phyloP scores from a whole-genome alignment of 208 protist species.

The Trypanosoma cruzi region DNA sequence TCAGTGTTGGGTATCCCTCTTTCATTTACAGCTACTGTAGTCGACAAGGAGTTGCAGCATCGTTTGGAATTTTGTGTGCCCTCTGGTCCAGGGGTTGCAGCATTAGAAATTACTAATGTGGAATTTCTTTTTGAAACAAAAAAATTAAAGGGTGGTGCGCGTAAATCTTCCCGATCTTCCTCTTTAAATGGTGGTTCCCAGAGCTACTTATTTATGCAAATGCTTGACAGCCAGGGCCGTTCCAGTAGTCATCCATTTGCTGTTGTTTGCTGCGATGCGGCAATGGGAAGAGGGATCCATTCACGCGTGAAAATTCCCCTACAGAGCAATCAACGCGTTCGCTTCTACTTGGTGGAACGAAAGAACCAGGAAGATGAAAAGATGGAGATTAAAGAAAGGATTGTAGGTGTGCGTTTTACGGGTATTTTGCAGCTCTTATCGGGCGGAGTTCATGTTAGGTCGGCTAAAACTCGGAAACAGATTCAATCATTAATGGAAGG shows the following conservation, averaged over 20 bases:
- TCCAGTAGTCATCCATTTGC: slow-evolving; percentile 40
- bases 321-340: slow-evolving; percentile 31
- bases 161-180: neutral
- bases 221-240: slow-evolving; percentile 38
- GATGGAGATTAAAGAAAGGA: neutral
- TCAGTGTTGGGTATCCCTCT: slow-evolving; percentile 16
- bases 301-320: slow-evolving; percentile 29
- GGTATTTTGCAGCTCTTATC: slow-evolving; percentile 7
- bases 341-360: slow-evolving; percentile 29
- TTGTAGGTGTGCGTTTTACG: slow-evolving; percentile 25
- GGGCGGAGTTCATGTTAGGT: neutral
- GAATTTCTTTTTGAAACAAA: slow-evolving; percentile 21
- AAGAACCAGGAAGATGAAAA: slow-evolving; percentile 9
- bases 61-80: slow-evolving; percentile 31
- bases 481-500: slow-evolving; percentile 15
- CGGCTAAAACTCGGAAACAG: slow-evolving; percentile 7
- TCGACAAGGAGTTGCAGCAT: slow-evolving; percentile 23
- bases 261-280: slow-evolving; percentile 21
- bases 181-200: slow-evolving; percentile 1
- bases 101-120: slow-evolving; percentile 28
- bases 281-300: slow-evolving; percentile 22
- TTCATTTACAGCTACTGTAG: slow-evolving; percentile 20
- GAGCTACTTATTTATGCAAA: slow-evolving; percentile 37
- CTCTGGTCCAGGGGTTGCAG: slow-evolving; percentile 12
- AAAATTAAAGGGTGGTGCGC: slow-evolving; percentile 13